Conservation (phyloP, 1,284 basidiomycete genomes). For the Sphagnurus paluster region DNA sequence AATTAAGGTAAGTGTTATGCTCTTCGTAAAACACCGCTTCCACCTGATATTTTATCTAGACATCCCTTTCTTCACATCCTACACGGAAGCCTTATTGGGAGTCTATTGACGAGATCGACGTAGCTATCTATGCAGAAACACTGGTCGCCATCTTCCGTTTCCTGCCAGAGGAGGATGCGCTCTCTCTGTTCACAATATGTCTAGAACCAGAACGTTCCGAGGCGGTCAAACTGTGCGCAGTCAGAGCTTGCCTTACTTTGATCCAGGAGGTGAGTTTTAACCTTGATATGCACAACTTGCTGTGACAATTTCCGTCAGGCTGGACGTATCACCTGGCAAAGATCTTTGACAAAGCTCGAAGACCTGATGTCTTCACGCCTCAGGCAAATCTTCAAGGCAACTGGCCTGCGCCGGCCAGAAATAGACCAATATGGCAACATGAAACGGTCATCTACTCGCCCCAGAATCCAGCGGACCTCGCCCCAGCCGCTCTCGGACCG, state of each 20-base stretch:
- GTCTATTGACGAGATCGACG: slow-evolving; percentile 68
- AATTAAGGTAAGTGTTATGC: slow-evolving; percentile 57
- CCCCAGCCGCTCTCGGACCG: slow-evolving; percentile 62
- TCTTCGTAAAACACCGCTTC: background rate
- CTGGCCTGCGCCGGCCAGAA: slow-evolving; percentile 52
- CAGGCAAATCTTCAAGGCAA: slow-evolving; percentile 56
- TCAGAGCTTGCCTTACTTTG: slow-evolving; percentile 65
- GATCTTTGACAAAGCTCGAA: slow-evolving; percentile 47
- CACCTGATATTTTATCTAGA: slow-evolving; percentile 28
- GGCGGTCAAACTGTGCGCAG: slow-evolving; percentile 75
- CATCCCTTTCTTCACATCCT: slow-evolving; percentile 46
- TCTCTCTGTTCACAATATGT: slow-evolving; percentile 61
- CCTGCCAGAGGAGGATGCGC: slow-evolving; percentile 59
- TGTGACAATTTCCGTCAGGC: slow-evolving; percentile 36
- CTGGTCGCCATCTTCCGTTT: slow-evolving; percentile 74
- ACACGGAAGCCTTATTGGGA: slow-evolving; percentile 72
- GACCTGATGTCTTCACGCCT: slow-evolving; percentile 47
- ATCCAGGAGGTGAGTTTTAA: slow-evolving; percentile 36
- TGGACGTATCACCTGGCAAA: slow-evolving; percentile 58
- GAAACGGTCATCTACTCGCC: slow-evolving; percentile 54
- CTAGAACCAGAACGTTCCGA: slow-evolving; percentile 77
- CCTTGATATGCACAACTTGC: slow-evolving; percentile 21
- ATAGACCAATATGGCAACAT: slow-evolving; percentile 55
- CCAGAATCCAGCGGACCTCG: slow-evolving; percentile 56
- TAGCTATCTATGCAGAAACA: slow-evolving; percentile 77